Evolutionary conservation across 2,329 filamentous ascomycete genomes (phyloP), one percentile per base, ranked within the genome.

Genomic region (Blastomyces silverae): DNA sequence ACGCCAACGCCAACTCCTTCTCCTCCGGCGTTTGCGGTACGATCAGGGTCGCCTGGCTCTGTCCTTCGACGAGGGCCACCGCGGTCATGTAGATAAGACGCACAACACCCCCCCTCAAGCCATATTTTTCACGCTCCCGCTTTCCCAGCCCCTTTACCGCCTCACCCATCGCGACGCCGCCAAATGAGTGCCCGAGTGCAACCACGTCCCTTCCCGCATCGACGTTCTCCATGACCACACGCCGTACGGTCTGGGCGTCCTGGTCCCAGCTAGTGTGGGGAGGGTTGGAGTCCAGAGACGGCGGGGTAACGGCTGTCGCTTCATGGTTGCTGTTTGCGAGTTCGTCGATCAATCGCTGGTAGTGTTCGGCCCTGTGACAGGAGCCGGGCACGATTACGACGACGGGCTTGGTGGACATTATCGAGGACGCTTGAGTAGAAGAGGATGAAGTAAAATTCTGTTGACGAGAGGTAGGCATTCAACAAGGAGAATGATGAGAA

Each of bases 171-270:
- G 71, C 65, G 8, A 76, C 62, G 1, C 74, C 74, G 2, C 74
- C 73, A 61, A 75, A 76, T 8, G 74, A 76, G 62, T 76, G 74
- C 7, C 67, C 72, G 22, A 76, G 25, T 1, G 71, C 58, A 50
- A 76, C 69, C 31, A 76, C 72, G 10, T 74, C 70, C 53, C 70
- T 71, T 13, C 73, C 74, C 5, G 55, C 56, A 39, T 73, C 68
- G 52, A 67, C 44, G 48, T 68, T 67, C 48, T 65, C 61, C 44
- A 70, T 42, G 13, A 67, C 55, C 28, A 37, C 64, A 10, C 50
- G 37, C n/a, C 64, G 62, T 28, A 72, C 64, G n/a, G 67, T 71
- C 55, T 69, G 58, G 10, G 72, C 72, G 53, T 74, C 72, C 22
- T 71, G 53, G 1, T 71, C 67, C 73, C 71, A 74, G 60, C 58